Percentiles rank a stretch among this genome's conserved stretches.
These are phyloP conservation scores for Lodderomyces metapsilosis DNA, from an alignment of 1,139 yeast species.

Conservation along the genomic window DNA sequence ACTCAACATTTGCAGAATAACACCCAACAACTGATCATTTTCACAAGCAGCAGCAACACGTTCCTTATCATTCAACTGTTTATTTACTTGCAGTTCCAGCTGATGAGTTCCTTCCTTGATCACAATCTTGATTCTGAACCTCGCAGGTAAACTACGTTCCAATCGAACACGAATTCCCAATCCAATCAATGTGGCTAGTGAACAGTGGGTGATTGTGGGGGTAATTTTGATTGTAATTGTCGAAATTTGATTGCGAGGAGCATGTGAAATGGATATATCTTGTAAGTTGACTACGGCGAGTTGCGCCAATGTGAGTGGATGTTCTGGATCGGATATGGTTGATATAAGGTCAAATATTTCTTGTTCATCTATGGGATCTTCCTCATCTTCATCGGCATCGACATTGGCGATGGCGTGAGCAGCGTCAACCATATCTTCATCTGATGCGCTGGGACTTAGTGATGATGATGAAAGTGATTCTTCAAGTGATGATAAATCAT, in stretches of 20 bases:
- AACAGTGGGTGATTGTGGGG: conserved; percentile 97
- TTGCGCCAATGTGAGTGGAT: conserved; percentile 92
- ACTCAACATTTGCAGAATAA: conserved; percentile 87
- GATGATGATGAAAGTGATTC: conserved; percentile 4
- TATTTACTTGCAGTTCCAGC: conserved; percentile 92
- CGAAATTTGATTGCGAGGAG: conserved; percentile 49
- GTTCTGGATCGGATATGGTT: conserved; percentile 95
- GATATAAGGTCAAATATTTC: conserved; percentile 67
- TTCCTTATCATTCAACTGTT: conserved; percentile 95
- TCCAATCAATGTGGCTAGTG: conserved; percentile 93
- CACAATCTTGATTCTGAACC: conserved; percentile 76
- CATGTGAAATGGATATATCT: conserved; percentile 62
- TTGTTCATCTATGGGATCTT: conserved; percentile 72
- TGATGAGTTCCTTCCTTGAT: conserved; percentile 94
- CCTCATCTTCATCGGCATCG: conserved; percentile 29
- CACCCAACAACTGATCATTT: conserved; percentile 84
- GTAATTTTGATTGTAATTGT: conserved; percentile 83
- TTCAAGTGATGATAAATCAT: conserved; percentile 6
- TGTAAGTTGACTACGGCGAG: conserved; percentile 86
- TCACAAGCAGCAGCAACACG: conserved; percentile 99
- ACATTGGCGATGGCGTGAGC: not conserved
- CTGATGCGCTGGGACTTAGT: not conserved
- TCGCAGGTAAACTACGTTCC: conserved; percentile 82
- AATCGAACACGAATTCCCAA: conserved; percentile 89
- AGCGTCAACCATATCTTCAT: not conserved